Evolutionary conservation across 2,329 filamentous ascomycete genomes (phyloP).

Genomic region (Penicillium decumbens): DNA sequence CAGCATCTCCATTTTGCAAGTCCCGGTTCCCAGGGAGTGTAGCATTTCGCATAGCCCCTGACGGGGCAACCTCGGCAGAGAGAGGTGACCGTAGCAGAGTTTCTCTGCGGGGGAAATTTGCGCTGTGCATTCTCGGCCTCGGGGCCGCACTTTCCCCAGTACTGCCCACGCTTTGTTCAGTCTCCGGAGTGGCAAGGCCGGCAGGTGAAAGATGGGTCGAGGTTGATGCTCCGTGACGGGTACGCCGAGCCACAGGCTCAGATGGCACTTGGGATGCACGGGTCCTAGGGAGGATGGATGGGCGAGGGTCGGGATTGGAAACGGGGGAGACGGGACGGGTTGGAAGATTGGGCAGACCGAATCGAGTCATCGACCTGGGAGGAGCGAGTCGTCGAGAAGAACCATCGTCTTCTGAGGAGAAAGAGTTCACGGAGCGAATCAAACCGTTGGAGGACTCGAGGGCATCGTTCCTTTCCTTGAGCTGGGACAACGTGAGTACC

Average conservation of each 20-base stretch:
- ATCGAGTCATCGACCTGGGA: constrained; percentile 23
- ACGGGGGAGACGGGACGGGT: constrained; percentile 52
- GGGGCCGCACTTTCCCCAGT: constrained; percentile 25
- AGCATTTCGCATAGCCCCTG: constrained; percentile 14
- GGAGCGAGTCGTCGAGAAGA: constrained; percentile 24
- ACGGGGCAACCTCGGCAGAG: constrained; percentile 29
- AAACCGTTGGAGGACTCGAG: constrained; percentile 47
- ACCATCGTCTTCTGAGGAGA: constrained; percentile 38
- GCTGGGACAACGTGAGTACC: constrained; percentile 29
- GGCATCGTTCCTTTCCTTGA: constrained; percentile 43
- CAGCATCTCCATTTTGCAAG: constrained; percentile 10
- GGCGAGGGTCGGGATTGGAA: constrained; percentile 49
- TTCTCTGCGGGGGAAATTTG: constrained; percentile 31
- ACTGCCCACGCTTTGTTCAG: constrained; percentile 32
- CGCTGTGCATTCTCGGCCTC: constrained; percentile 32
- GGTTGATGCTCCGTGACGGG: constrained; percentile 28
- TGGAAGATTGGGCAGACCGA: constrained; percentile 29
- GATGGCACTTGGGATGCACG: constrained; percentile 40
- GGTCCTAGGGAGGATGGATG: constrained; percentile 43
- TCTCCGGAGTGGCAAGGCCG: constrained; percentile 41
- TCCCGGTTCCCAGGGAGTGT: constrained; percentile 10
- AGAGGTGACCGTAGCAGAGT: constrained; percentile 31
- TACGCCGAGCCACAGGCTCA: constrained; percentile 49
- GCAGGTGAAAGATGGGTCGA: constrained; percentile 28
- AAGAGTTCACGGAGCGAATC: constrained; percentile 44